Base-by-base conservation (phyloP, 202 grass and related monocot species). In the Panicum virgatum region DNA sequence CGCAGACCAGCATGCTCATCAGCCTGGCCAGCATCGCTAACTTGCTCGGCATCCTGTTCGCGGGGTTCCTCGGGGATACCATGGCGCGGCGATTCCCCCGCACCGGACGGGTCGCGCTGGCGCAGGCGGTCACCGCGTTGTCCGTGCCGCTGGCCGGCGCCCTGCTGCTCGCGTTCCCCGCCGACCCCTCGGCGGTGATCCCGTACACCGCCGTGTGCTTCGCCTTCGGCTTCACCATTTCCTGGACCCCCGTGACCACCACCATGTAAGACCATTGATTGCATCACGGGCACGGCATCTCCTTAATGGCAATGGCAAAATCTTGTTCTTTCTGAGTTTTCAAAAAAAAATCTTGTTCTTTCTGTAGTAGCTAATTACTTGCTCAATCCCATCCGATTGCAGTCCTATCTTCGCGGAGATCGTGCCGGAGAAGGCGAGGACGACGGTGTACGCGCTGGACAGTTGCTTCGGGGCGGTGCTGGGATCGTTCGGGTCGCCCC, bases 371-470 rank as follows among this genome's bases (percentile, higher is more conserved):
- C 20, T 54, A 54, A 54, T 22, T 54, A 9, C 52, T 54, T 22
- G 52, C 52, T 53, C 51, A 19, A 16, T 51, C 16, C 16, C 16
- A 20, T 52, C 19, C 18, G 18, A 36, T 59, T 82, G 67, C 73
- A 91, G 94, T 54, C 94, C 88, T 13, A 97, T 97, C 60, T 91
- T 93, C 52, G 94, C 91, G 45, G 94, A 97, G 69, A 93, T 97
- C 83, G 91, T 93, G 63, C 91, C 90, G 77, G 86, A 89, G 83
- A 91, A 88, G 63, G 86, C 94, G 68, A 89, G 91, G 69, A 93
- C 91, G 63, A 97, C 91, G 51, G 88, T 97, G 66, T 97, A 93
- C 66, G 94, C 94, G 53, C 62, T 97, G 65, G 94, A 93, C 79
- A 84, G 72, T 73, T 93, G 87, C 47, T 90, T 91, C 69, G 91